phyloP scores from a whole-genome alignment of 306 rosid species.

The Cercis canadensis region DNA sequence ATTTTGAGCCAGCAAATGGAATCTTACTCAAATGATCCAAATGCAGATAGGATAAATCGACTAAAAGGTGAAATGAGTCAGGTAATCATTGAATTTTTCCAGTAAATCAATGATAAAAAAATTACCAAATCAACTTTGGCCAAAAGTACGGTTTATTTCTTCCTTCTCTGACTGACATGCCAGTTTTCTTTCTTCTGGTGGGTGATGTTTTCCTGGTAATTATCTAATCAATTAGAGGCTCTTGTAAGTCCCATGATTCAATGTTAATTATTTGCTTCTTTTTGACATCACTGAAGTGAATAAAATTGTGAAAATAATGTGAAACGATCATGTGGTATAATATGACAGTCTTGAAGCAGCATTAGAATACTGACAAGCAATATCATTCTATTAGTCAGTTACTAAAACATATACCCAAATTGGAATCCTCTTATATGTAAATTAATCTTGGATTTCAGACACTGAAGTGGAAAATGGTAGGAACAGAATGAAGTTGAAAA shows the following conservation, averaged over 20 bases:
- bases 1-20: slow-evolving; percentile 92
- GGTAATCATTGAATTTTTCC: slow-evolving; percentile 45
- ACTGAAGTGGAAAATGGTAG: not conserved
- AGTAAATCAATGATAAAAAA: not conserved
- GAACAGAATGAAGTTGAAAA: not conserved
- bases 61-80: slow-evolving; percentile 98
- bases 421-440: not conserved
- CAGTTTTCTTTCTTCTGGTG: not conserved
- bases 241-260: not conserved
- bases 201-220: not conserved
- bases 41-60: slow-evolving; percentile 92
- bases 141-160: not conserved
- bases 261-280: not conserved
- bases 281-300: not conserved
- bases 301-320: not conserved
- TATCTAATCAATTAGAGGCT: not conserved
- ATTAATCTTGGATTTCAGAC: not conserved
- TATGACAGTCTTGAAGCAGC: not conserved
- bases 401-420: not conserved
- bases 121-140: not conserved
- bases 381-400: not conserved
- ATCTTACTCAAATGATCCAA: slow-evolving; percentile 91
- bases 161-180: not conserved
- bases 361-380: not conserved
- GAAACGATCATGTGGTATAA: not conserved